Evolutionary conservation across 2,329 filamentous ascomycete genomes (phyloP).

Genomic region (Fusarium sp.): DNA sequence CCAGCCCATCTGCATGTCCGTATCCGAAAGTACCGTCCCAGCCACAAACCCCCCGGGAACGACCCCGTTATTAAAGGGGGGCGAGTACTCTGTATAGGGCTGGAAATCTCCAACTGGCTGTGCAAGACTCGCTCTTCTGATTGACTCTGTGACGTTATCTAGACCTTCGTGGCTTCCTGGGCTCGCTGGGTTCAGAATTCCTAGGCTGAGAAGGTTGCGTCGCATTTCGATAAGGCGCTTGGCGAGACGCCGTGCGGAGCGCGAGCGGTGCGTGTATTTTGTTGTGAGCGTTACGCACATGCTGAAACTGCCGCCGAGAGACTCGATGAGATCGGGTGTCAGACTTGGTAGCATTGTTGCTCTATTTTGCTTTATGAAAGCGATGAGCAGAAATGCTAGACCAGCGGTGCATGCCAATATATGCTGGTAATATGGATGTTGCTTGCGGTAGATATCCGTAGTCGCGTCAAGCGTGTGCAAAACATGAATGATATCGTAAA

Average conservation of each 20-base stretch:
- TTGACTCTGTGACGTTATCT: slow-evolving; percentile 12
- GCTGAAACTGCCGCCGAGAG: slow-evolving; percentile 14
- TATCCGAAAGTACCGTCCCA: slow-evolving; percentile 8
- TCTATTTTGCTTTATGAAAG: slow-evolving; percentile 29
- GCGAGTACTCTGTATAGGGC: slow-evolving; percentile 8
- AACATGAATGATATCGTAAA: slow-evolving; percentile 24
- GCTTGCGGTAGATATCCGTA: slow-evolving; percentile 22
- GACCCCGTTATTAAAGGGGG: background rate
- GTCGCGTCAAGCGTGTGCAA: slow-evolving; percentile 2
- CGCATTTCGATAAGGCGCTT: slow-evolving; percentile 22
- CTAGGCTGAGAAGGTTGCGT: slow-evolving; percentile 3
- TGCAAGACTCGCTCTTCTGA: slow-evolving; percentile 1
- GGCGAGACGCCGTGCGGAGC: slow-evolving; percentile 13
- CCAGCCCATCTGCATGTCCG: slow-evolving; percentile 25
- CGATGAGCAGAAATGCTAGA: slow-evolving; percentile 18
- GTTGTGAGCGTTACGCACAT: slow-evolving; percentile 20
- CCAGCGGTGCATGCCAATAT: slow-evolving; percentile 18
- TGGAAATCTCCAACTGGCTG: background rate
- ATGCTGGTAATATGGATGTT: slow-evolving; percentile 25
- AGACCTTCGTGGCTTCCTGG: slow-evolving; percentile 8
- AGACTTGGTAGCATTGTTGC: slow-evolving; percentile 8
- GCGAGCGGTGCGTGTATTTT: slow-evolving; percentile 11
- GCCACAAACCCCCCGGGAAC: background rate
- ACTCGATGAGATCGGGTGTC: slow-evolving; percentile 9
- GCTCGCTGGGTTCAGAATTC: background rate